A percentile compares a stretch with the other conserved stretches of the same genome.
These are phyloP conservation scores for Annulohypoxylon maeteangense DNA, from an alignment of 495 filamentous ascomycete species.

Conservation along the genomic window DNA sequence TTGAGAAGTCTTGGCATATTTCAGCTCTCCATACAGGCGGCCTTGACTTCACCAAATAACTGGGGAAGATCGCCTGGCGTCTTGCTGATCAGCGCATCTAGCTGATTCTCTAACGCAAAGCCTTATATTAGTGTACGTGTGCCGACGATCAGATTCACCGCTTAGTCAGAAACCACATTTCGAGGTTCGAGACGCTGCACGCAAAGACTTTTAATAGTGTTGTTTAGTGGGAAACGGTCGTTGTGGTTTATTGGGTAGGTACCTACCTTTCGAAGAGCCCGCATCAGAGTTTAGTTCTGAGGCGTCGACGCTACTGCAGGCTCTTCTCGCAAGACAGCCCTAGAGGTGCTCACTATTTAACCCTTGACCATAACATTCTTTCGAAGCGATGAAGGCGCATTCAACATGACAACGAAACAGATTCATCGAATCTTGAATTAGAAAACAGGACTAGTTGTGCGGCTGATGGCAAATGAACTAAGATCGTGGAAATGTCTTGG, in stretches of 20 bases:
- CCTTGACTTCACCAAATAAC: slow-evolving; percentile 5
- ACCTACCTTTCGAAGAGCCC: too few species aligned
- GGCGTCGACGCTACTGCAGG: background rate
- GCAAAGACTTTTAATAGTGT: background rate
- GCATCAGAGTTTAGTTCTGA: background rate
- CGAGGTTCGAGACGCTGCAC: background rate
- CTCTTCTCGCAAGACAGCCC: background rate
- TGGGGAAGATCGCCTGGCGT: background rate
- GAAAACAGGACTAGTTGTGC: background rate
- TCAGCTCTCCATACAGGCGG: slow-evolving; percentile 24
- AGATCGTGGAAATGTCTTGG: slow-evolving; percentile 21
- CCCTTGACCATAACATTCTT: background rate
- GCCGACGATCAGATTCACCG: background rate
- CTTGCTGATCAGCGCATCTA: slow-evolving; percentile 9
- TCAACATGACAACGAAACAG: background rate
- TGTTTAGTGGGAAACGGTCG: background rate
- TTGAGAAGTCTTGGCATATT: slow-evolving; percentile 12
- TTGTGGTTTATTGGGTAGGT: background rate
- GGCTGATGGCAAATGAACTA: background rate
- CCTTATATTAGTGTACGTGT: background rate
- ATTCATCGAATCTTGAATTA: background rate
- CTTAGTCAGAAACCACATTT: slow-evolving; percentile 21
- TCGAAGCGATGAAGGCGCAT: background rate
- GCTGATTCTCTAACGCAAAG: slow-evolving; percentile 5
- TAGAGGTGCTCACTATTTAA: background rate